Percentiles rank a stretch among this genome's conserved stretches.
Evolutionary conservation across 1,284 basidiomycete genomes (phyloP).

Genomic region (Rhodofomes roseus): DNA sequence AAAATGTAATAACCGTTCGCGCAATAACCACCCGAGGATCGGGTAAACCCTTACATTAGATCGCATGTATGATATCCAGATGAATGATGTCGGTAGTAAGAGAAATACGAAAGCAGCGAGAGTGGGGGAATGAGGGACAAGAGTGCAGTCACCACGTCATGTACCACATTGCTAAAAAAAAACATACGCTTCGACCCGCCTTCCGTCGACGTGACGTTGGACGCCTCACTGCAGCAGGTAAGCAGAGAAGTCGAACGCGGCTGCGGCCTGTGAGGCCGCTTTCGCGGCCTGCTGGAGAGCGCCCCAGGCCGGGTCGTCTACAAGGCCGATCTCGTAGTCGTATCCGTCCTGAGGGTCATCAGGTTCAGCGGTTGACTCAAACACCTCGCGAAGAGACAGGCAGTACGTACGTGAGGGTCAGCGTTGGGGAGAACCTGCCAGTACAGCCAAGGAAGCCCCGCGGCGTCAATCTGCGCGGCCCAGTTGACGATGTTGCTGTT

Average conservation of each 20-base stretch:
- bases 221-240: not conserved
- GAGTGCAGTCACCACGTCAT: no score
- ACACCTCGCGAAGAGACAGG: not conserved
- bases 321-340: not conserved
- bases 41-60: no score
- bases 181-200: no score
- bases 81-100: no score
- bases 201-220: no score
- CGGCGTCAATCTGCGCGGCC: slow-evolving; percentile 29
- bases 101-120: no score
- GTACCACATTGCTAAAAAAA: no score
- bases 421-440: slow-evolving; percentile 35
- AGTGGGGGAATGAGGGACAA: no score
- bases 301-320: not conserved
- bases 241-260: not conserved
- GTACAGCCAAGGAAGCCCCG: slow-evolving; percentile 36
- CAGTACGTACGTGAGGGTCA: slow-evolving; percentile 29
- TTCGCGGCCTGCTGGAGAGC: not conserved
- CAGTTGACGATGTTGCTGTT: slow-evolving; percentile 31
- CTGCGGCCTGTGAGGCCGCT: not conserved
- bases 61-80: no score
- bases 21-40: no score
- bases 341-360: not conserved
- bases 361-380: not conserved
- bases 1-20: no score